Conservation (phyloP, 495 filamentous ascomycete genomes). For the Neurospora sp. region DNA sequence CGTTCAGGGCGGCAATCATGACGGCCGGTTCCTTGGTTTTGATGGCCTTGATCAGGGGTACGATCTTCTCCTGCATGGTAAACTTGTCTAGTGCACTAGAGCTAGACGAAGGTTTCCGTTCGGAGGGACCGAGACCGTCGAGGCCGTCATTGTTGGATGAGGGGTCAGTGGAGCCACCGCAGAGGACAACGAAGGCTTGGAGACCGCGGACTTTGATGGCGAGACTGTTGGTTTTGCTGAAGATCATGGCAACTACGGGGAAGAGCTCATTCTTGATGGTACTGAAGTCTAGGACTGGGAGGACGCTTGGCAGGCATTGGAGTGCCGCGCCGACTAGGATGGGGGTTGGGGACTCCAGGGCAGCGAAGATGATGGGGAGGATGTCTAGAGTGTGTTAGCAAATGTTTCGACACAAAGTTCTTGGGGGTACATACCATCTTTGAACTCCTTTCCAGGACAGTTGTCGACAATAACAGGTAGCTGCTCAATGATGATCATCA, state of each 20-base stretch:
- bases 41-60: conserved; percentile 81
- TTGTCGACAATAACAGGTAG: conserved; percentile 63
- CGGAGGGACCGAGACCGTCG: conserved; percentile 45
- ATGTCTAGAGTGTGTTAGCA: conserved; percentile 47
- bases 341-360: conserved; percentile 81
- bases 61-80: conserved; percentile 92
- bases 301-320: conserved; percentile 56
- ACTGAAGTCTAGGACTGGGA: conserved; percentile 83
- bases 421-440: conserved; percentile 41
- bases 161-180: conserved; percentile 55
- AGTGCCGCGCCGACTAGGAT: conserved; percentile 77
- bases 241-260: conserved; percentile 77
- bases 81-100: conserved; percentile 85
- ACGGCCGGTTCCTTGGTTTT: conserved; percentile 97
- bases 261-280: conserved; percentile 95
- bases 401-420: too few species aligned
- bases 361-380: conserved; percentile 68
- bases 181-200: conserved; percentile 81
- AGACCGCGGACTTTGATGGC: conserved; percentile 87
- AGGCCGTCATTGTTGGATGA: conserved; percentile 54
- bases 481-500: conserved; percentile 83
- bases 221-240: conserved; percentile 83
- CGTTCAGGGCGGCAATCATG: conserved; percentile 85
- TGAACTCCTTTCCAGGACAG: conserved; percentile 84
- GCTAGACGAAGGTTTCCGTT: conserved; percentile 44